Evolutionary conservation across 768 basidiomycete species (phyloP).

Genomic region (Lentinula lateritia): DNA sequence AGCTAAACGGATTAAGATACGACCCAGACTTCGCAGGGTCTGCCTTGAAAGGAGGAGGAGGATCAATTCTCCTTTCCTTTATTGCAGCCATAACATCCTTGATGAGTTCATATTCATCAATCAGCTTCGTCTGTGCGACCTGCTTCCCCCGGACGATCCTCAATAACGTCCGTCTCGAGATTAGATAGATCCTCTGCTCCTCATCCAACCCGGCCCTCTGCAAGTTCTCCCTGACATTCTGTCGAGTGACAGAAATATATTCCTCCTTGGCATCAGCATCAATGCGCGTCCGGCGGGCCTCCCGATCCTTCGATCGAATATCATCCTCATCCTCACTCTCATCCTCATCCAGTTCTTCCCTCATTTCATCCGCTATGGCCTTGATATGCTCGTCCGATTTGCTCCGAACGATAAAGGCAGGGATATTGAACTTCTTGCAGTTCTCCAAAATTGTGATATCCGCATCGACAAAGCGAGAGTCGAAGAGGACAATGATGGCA

Average conservation of each 20-base stretch:
- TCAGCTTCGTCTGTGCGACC: not conserved
- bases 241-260: not conserved
- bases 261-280: not conserved
- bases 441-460: conserved; percentile 26
- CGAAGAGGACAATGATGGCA: conserved; percentile 25
- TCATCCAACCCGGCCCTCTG: conserved; percentile 1
- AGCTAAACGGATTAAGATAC: not conserved
- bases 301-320: not conserved
- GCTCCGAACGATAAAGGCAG: conserved; percentile 29
- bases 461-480: conserved; percentile 26
- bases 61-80: not conserved
- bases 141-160: conserved; percentile 3
- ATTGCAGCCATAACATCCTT: conserved; percentile 1
- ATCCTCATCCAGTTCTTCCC: not conserved
- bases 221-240: not conserved
- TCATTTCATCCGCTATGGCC: not conserved
- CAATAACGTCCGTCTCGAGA: not conserved
- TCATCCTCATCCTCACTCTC: not conserved
- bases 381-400: conserved; percentile 21
- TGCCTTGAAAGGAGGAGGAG: not conserved
- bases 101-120: conserved; percentile 1
- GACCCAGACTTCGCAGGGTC: not conserved
- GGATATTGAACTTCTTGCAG: conserved; percentile 24
- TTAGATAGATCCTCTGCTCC: not conserved
- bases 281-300: not conserved